Evolutionary conservation across 345 rosid species (phyloP).

Genomic region (Erodium maritimum): DNA sequence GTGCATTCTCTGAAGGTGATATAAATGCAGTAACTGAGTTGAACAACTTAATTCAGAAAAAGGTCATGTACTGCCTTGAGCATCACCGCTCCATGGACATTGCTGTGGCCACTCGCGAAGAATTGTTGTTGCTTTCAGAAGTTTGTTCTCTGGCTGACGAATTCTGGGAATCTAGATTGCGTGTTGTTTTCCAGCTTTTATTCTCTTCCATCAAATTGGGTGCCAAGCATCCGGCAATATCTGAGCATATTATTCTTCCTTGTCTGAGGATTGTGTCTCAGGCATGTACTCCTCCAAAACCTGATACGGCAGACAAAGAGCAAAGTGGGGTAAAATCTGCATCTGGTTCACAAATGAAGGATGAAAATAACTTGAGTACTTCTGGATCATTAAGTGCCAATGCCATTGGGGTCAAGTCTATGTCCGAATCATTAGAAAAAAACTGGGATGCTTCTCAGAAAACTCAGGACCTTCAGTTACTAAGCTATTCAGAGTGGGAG

Average conservation of each 20-base stretch:
- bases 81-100: constrained; percentile 98
- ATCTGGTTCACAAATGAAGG: constrained; percentile 40
- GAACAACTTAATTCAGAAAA: constrained; percentile 81
- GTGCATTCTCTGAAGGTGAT: constrained; percentile 94
- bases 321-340: constrained; percentile 40
- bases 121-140: constrained; percentile 85
- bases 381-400: constrained; percentile 34
- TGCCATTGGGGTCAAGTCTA: constrained; percentile 24
- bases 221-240: constrained; percentile 95
- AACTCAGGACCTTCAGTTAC: constrained; percentile 66
- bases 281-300: constrained; percentile 98
- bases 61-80: constrained; percentile 94
- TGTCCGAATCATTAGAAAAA: constrained; percentile 44
- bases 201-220: constrained; percentile 94
- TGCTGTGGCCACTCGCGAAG: constrained; percentile 87
- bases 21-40: constrained; percentile 68
- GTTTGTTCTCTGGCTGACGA: constrained; percentile 94
- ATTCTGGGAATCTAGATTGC: constrained; percentile 93
- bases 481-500: constrained; percentile 96
- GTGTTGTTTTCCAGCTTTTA: constrained; percentile 82
- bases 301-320: constrained; percentile 76
- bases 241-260: constrained; percentile 95
- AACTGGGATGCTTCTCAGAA: constrained; percentile 54
- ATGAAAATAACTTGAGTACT: constrained; percentile 36
- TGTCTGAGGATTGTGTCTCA: constrained; percentile 86